A percentile compares a stretch with the other conserved stretches of the same genome.
phyloP scores from a whole-genome alignment of 1,284 basidiomycete genomes.

The Mycosarcoma maydis region DNA sequence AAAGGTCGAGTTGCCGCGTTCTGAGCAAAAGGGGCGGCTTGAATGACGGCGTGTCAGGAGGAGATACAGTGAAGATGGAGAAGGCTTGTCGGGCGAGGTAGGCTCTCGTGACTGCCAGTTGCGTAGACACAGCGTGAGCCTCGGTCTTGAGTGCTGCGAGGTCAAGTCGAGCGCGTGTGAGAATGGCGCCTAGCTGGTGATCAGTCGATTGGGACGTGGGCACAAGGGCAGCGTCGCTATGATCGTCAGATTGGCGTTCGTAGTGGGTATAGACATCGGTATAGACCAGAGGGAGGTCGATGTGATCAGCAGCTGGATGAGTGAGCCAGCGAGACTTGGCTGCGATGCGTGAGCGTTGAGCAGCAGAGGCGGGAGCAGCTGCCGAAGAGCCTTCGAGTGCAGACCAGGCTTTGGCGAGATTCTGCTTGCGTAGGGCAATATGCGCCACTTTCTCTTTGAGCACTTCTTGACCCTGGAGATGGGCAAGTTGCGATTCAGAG shows the following conservation, averaged over 20 bases:
- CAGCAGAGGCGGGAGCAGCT: slow-evolving; percentile 8
- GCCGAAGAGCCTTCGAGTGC: slow-evolving; percentile 35
- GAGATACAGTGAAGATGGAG: slow-evolving; percentile 27
- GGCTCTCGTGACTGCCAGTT: slow-evolving; percentile 31
- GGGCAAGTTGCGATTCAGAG: slow-evolving; percentile 28
- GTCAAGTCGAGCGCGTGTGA: slow-evolving; percentile 17
- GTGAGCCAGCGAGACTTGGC: slow-evolving; percentile 35
- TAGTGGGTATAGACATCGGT: slow-evolving; percentile 45
- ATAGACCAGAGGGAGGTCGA: slow-evolving; percentile 15
- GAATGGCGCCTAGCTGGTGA: slow-evolving; percentile 25
- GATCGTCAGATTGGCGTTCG: slow-evolving; percentile 19
- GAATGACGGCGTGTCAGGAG: slow-evolving; percentile 10
- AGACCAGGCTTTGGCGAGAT: slow-evolving; percentile 49
- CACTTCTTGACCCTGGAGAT: slow-evolving; percentile 15
- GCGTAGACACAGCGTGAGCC: slow-evolving; percentile 5
- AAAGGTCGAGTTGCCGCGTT: slow-evolving; percentile 18
- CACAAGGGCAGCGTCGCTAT: neutral
- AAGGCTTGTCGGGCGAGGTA: slow-evolving; percentile 43
- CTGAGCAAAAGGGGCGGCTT: neutral
- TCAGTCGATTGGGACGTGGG: slow-evolving; percentile 5
- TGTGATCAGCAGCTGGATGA: slow-evolving; percentile 31
- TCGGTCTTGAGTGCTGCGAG: slow-evolving; percentile 24
- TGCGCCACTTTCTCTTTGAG: slow-evolving; percentile 27
- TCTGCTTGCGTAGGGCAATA: slow-evolving; percentile 30
- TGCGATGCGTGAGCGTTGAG: slow-evolving; percentile 26